phyloP scores from a whole-genome alignment of 495 filamentous ascomycete species.

The Jackrogersella minutella region DNA sequence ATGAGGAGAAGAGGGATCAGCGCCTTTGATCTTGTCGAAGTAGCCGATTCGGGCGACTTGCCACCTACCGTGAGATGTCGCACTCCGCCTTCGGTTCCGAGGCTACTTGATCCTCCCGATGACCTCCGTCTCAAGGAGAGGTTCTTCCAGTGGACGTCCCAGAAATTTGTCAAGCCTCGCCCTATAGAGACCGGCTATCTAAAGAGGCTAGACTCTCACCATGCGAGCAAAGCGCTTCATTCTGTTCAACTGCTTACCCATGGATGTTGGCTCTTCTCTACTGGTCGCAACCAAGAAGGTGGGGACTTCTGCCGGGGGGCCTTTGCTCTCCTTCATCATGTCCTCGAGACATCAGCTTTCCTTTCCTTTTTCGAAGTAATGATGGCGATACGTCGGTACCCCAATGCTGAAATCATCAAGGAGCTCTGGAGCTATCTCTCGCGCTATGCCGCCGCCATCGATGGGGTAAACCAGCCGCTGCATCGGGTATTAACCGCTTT shows the following conservation, averaged over 20 bases:
- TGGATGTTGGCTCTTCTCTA: slow-evolving; percentile 45
- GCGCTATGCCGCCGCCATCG: slow-evolving; percentile 37
- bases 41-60: slow-evolving; percentile 44
- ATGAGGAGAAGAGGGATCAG: slow-evolving; percentile 48
- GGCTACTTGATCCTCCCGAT: slow-evolving; percentile 37
- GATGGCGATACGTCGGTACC: slow-evolving; percentile 39
- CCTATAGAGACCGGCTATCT: slow-evolving; percentile 37
- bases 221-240: slow-evolving; percentile 39
- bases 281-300: slow-evolving; percentile 38
- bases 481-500: slow-evolving; percentile 36
- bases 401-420: slow-evolving; percentile 40
- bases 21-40: slow-evolving; percentile 47
- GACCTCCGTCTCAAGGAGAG: slow-evolving; percentile 41
- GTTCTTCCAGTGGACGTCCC: slow-evolving; percentile 42
- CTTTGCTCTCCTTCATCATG: slow-evolving; percentile 37
- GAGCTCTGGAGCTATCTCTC: slow-evolving; percentile 43
- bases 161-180: slow-evolving; percentile 39
- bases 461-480: slow-evolving; percentile 36
- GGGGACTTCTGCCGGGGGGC: slow-evolving; percentile 36
- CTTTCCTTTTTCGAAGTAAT: slow-evolving; percentile 44
- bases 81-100: slow-evolving; percentile 44
- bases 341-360: slow-evolving; percentile 41
- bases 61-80: slow-evolving; percentile 48
- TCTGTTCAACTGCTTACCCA: slow-evolving; percentile 42
- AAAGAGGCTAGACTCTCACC: slow-evolving; percentile 37